Evolutionary conservation across 768 basidiomycete genomes (phyloP), one percentile per base, ranked within the genome.

Genomic region (Russula brevipes): DNA sequence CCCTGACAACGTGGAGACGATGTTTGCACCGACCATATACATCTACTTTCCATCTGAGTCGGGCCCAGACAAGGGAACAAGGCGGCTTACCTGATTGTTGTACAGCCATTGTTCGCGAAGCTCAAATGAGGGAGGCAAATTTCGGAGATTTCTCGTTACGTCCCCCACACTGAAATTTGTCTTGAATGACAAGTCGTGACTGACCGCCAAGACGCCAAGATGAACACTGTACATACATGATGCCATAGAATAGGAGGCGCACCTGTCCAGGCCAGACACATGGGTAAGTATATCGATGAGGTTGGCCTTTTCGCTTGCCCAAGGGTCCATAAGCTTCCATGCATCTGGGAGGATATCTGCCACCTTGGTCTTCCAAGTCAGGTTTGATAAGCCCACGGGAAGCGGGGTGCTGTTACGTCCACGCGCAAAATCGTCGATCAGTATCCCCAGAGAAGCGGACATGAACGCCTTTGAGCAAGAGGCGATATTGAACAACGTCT

Each of bases 281-380:
- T 80, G 80, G 4, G 78, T 70, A 17, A 80, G 63, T 0, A 76
- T 70, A 61, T 81, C 80, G 5, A 70, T 68, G 11, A 80, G 10
- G 50, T 72, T 76, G 0, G 75, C 75, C 57, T 70, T 73, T 56
- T 72, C 65, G 16, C 69, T 75, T 0, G 79, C 77, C 73, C 75
- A 78, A n/a, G 73, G 65, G 64, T 82, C 78, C 66, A 72, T 71
- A 17, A 80, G 73, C 59, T 66, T 54, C 80, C 81, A 82, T 5
- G 69, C 72, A 5, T 54, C 68, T 1, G 75, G 74, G 1, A 80
- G 67, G 9, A 79, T 45, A 41, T 77, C 73, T 35, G 64, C 62
- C 47, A 80, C 38, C 62, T 72, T 75, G 0, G 77, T 76, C 14
- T 73, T 66, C 77, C 77, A 80, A 4, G 66, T 71, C 12, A 80